Percentiles rank a stretch among this genome's conserved stretches.
These are phyloP conservation scores for Taiozyma sp. DNA, from an alignment of 1,139 yeast species.

Conservation along the genomic window DNA sequence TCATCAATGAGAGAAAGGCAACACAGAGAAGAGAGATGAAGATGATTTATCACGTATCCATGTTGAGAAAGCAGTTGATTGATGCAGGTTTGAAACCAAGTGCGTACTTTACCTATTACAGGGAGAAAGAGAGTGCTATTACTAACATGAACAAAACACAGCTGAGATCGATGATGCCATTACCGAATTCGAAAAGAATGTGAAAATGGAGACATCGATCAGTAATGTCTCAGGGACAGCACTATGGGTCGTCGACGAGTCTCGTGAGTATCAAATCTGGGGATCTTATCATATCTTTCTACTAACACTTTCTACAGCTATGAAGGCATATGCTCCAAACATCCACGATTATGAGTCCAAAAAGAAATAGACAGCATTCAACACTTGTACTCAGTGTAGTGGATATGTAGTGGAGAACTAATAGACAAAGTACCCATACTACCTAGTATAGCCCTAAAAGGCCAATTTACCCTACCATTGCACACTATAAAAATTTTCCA, in stretches of 20 bases:
- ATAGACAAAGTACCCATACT: too few relatives aligned
- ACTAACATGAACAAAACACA: conserved; percentile 1
- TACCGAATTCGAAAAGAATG: conserved; percentile 49
- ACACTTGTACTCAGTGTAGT: neutral
- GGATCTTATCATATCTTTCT: neutral
- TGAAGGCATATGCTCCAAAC: conserved; percentile 51
- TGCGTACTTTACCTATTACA: conserved; percentile 12
- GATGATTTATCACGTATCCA: conserved; percentile 61
- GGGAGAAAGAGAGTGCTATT: neutral
- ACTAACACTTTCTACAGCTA: conserved; percentile 28
- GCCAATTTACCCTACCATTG: conserved; percentile 2
- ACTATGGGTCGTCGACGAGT: conserved; percentile 54
- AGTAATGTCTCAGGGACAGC: conserved; percentile 51
- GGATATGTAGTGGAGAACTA: too few relatives aligned
- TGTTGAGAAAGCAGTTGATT: conserved; percentile 51
- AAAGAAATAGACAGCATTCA: conserved; percentile 12
- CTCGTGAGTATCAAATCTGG: conserved; percentile 27
- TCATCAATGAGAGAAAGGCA: conserved; percentile 43
- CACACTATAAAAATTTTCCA: conserved; percentile 1
- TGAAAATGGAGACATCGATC: conserved; percentile 50
- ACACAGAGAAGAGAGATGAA: conserved; percentile 49
- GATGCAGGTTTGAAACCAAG: conserved; percentile 51
- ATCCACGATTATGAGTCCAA: conserved; percentile 52
- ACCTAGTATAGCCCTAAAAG: neutral
- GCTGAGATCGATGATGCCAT: conserved; percentile 46